Evolutionary conservation across 2,329 filamentous ascomycete genomes (phyloP).

Genomic region (Cercospora zeae-maydis): DNA sequence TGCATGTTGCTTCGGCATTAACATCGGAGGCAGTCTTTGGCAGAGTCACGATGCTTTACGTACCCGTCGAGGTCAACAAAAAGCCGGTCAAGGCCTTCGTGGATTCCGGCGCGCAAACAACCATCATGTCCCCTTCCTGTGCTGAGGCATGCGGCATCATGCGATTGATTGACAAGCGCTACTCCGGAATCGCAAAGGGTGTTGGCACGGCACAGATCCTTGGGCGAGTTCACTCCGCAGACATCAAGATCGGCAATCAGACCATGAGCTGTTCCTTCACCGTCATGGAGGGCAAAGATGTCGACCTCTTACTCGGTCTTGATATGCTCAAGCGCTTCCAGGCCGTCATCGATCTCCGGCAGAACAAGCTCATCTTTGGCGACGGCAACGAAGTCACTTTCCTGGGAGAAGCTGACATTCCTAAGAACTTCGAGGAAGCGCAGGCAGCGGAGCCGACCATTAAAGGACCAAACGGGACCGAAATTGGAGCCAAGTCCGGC

Average conservation of each 20-base stretch:
- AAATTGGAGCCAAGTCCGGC: conserved; percentile 79
- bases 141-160: conserved; percentile 93
- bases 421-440: conserved; percentile 71
- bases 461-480: conserved; percentile 79
- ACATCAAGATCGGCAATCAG: conserved; percentile 85
- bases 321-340: conserved; percentile 98
- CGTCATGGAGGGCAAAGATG: conserved; percentile 97
- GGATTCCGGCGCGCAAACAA: conserved; percentile 94
- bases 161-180: conserved; percentile 88
- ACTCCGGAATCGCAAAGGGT: conserved; percentile 84
- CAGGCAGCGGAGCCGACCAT: conserved; percentile 77
- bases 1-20: conserved; percentile 7
- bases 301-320: conserved; percentile 85
- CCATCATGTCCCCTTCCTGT: conserved; percentile 95
- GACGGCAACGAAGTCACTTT: conserved; percentile 79
- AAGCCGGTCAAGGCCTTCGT: conserved; percentile 92
- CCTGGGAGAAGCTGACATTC: conserved; percentile 87
- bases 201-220: conserved; percentile 94
- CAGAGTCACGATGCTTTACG: conserved; percentile 91
- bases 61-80: conserved; percentile 91
- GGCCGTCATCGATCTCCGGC: conserved; percentile 81
- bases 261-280: conserved; percentile 94
- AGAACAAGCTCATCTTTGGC: conserved; percentile 75
- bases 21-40: conserved; percentile 67
- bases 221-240: conserved; percentile 89